phyloP scores from a whole-genome alignment of 768 basidiomycete genomes.

The Antrodiella citrinella region DNA sequence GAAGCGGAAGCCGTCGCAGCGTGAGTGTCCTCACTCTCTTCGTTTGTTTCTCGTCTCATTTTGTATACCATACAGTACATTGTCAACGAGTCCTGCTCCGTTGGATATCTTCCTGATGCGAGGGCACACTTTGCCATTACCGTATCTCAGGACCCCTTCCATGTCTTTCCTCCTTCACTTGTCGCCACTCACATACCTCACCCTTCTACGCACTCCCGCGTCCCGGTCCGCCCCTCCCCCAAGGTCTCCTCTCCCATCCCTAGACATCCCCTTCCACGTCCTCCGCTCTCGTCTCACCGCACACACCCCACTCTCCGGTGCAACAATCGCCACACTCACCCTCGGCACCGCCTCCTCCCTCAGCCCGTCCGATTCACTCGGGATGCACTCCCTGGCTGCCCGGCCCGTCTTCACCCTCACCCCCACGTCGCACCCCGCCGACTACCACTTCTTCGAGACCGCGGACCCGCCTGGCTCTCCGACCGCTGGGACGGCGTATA shows the following conservation, averaged over 20 bases:
- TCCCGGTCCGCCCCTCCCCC: slow-evolving; percentile 11
- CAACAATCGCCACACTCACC: slow-evolving; percentile 45
- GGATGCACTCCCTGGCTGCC: slow-evolving; percentile 19
- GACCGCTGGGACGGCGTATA: slow-evolving; percentile 19
- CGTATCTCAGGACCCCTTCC: slow-evolving; percentile 59
- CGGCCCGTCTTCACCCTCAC: slow-evolving; percentile 50
- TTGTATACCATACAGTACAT: slow-evolving; percentile 24
- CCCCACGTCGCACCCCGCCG: slow-evolving; percentile 35
- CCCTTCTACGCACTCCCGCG: slow-evolving; percentile 37
- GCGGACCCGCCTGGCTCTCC: slow-evolving; percentile 23
- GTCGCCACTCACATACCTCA: slow-evolving; percentile 63
- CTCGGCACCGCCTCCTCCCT: slow-evolving; percentile 37
- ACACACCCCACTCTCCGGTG: slow-evolving; percentile 33
- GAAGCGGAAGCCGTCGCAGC: slow-evolving; percentile 48
- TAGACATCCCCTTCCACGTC: slow-evolving; percentile 47
- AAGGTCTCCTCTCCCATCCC: slow-evolving; percentile 20
- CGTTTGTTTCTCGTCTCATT: not conserved
- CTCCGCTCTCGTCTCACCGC: slow-evolving; percentile 38
- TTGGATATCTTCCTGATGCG: slow-evolving; percentile 68
- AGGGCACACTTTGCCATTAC: slow-evolving; percentile 60
- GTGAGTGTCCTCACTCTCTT: slow-evolving; percentile 25
- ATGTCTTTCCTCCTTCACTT: slow-evolving; percentile 66
- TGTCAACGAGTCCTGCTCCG: slow-evolving; percentile 35
- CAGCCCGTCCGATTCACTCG: slow-evolving; percentile 21
- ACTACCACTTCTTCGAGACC: slow-evolving; percentile 43